Evolutionary conservation across 139 green algal genomes (phyloP).

Genomic region (Tetratostichococcus sp.): DNA sequence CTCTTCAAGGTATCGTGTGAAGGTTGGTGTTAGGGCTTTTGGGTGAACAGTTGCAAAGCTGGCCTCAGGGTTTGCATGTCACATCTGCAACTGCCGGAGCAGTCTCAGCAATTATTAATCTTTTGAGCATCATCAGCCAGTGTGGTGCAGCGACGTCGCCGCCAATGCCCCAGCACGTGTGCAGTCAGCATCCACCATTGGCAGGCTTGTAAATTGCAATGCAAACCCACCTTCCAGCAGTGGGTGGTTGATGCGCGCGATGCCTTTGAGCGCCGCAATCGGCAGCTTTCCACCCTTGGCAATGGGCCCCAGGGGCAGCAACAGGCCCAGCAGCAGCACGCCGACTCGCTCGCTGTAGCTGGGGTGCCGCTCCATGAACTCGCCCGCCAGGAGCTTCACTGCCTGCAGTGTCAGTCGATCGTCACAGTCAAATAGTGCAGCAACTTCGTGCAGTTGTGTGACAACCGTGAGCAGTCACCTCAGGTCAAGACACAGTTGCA

Average conservation of each 20-base stretch:
- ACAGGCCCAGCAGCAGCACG: background rate
- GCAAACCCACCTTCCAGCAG: background rate
- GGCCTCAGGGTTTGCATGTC: background rate
- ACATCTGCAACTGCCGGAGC: background rate
- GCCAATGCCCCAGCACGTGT: background rate
- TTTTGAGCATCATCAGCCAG: background rate
- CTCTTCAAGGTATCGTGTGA: no score
- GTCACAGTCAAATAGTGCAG: background rate
- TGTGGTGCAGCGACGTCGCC: no score
- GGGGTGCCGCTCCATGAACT: background rate
- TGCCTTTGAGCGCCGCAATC: background rate
- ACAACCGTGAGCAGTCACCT: background rate
- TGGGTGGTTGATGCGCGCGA: background rate
- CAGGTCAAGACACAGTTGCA: no score
- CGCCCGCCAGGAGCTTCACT: background rate
- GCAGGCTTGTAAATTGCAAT: background rate
- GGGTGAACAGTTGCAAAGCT: no score
- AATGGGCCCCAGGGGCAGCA: background rate
- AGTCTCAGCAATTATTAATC: conserved; percentile 1
- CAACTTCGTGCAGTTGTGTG: no score
- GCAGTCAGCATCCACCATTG: background rate
- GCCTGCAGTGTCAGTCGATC: background rate
- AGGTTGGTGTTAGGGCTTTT: no score
- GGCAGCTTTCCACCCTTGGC: background rate
- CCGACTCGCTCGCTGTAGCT: background rate